Conservation (phyloP, 305 asterid species). For the Solanum hybrid region DNA sequence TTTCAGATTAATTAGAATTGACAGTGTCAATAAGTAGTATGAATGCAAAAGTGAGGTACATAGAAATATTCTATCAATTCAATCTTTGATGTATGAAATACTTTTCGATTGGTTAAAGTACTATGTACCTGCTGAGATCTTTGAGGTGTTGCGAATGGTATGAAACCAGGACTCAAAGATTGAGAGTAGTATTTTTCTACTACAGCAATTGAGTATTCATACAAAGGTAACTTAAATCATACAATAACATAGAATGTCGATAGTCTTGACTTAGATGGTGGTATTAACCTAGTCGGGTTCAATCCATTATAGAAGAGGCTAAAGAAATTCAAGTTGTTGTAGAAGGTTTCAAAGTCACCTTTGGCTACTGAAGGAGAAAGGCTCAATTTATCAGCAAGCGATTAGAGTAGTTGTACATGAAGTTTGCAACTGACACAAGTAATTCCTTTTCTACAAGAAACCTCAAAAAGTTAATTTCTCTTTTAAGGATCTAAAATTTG, state of each 20-base stretch:
- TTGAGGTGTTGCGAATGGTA: not conserved
- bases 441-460: not conserved
- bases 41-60: not conserved
- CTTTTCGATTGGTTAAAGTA: not conserved
- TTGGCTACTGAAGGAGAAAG: not conserved
- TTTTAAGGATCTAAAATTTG: not conserved
- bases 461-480: not conserved
- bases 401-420: not conserved
- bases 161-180: not conserved
- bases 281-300: not conserved
- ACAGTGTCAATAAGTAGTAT: not conserved
- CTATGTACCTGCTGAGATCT: not conserved
- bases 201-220: not conserved
- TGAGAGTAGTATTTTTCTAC: not conserved
- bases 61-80: not conserved
- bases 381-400: not conserved
- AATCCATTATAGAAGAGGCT: not conserved
- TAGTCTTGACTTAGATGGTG: not conserved
- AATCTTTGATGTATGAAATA: not conserved
- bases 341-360: not conserved
- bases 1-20: not conserved
- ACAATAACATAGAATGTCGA: not conserved
- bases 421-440: not conserved
- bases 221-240: not conserved
- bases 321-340: not conserved